Conservation (phyloP, 2,329 filamentous ascomycete genomes). For the Blastomyces gilchristii region DNA sequence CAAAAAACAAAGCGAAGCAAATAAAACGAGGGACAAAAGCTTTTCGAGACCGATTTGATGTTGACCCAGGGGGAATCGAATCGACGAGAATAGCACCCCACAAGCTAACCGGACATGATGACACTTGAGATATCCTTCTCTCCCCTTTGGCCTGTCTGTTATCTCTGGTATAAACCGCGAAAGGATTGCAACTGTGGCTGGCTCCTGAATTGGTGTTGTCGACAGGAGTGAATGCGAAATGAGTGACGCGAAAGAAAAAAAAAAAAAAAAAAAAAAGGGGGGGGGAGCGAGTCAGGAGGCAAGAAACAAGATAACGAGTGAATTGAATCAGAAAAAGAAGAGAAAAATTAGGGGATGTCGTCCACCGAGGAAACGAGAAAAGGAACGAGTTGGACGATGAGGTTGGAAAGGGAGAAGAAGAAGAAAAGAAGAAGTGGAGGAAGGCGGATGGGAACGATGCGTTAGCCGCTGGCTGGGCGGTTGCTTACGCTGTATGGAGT, state of each 20-base stretch:
- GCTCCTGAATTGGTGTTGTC: constrained; percentile 3
- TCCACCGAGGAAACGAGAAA: constrained; percentile 5
- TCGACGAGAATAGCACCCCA: neutral
- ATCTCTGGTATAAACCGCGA: neutral
- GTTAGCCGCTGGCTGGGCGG: too few relatives aligned
- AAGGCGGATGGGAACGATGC: constrained; percentile 3
- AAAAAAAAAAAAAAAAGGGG: neutral
- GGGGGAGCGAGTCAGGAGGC: constrained; percentile 15
- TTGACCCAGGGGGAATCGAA: neutral
- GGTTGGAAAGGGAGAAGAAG: constrained; percentile 12
- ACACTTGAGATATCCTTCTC: neutral
- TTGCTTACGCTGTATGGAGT: neutral
- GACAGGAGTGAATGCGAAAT: constrained; percentile 7
- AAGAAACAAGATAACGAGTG: constrained; percentile 10
- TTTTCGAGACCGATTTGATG: neutral
- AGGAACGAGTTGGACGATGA: constrained; percentile 6
- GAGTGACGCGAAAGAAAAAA: constrained; percentile 3
- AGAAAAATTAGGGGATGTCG: constrained; percentile 8
- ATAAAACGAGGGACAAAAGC: neutral
- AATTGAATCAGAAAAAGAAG: constrained; percentile 8
- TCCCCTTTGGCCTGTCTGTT: neutral
- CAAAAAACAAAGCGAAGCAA: neutral
- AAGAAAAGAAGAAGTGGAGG: constrained; percentile 12
- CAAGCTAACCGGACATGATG: neutral
- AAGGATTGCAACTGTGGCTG: neutral